Evolutionary conservation across 805 yeast genomes (phyloP), one percentile per base, ranked within the genome.

Genomic region (Lipomyces sp.): DNA sequence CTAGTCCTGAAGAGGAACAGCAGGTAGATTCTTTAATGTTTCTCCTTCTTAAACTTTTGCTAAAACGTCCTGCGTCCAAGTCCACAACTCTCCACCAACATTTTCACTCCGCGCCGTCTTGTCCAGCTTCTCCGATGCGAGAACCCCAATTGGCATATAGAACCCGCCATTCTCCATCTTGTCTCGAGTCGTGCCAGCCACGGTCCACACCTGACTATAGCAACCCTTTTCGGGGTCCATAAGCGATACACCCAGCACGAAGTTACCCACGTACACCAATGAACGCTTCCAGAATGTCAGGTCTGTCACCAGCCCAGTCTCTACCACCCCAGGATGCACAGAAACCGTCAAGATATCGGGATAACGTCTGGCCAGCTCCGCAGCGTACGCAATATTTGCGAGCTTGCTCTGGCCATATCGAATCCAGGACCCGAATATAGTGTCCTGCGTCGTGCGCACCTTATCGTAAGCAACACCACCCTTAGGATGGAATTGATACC

Each of bases 381-480:
- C 13, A n/a, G 57, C 34, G 54, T 62, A 48, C 6, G 58, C 57
- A 24, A 62, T 57, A 32, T 62, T 60, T 34, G 65, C 65, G 42
- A 60, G 65, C 29, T 62, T 62, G 42, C 64, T 33, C 58, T 62
- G 65, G 33, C 64, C 65, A 33, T 62, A 62, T 13, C 60, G 57
- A 30, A 34, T 37, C 30, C 60, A 39, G 3, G 11, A 18, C 29
- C 33, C 10, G 11, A 13, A 48, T n/a, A 39, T 57, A 11, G 35
- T 58, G 57, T 2, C 58, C 32, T 55, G 58, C 58, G 35, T 55
- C 45, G 58, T 55, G 35, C 58, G 35, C 50, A 55, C 29, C 35
- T 34, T 29, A 10, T 35, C 56, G 30, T 59, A 62, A 50, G 42
- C 37, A 29, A 62, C 58, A 13, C 65, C 65, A 34, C 45, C 24